A percentile compares a stretch with the other conserved stretches of the same genome.
phyloP scores from a whole-genome alignment of 257 asterid species.

The Scutellaria galericulata region DNA sequence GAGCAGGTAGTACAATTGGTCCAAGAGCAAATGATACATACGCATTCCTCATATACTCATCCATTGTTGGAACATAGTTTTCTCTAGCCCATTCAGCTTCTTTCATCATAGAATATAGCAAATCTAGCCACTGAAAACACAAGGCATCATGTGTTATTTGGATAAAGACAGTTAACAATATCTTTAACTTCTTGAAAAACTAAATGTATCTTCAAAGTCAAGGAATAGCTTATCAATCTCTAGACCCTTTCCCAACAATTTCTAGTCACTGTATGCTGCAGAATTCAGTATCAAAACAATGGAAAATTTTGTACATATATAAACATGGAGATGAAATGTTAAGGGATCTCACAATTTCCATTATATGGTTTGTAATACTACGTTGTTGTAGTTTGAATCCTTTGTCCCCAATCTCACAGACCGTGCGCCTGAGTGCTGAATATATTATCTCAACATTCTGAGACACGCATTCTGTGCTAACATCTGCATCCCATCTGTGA shows the following conservation, averaged over 20 bases:
- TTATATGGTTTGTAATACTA: slow-evolving; percentile 57
- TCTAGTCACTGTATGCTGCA: background rate
- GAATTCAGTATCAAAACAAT: background rate
- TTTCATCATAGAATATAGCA: slow-evolving; percentile 73
- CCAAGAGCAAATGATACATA: slow-evolving; percentile 86
- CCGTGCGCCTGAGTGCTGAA: slow-evolving; percentile 68
- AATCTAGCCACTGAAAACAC: slow-evolving; percentile 74
- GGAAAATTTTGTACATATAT: background rate
- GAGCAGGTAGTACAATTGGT: slow-evolving; percentile 80
- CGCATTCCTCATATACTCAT: slow-evolving; percentile 76
- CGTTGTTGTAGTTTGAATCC: slow-evolving; percentile 63
- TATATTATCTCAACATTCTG: slow-evolving; percentile 67
- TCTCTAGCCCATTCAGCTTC: slow-evolving; percentile 76
- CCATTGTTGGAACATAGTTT: slow-evolving; percentile 54
- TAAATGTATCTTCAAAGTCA: too few species aligned
- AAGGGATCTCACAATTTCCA: slow-evolving; percentile 65
- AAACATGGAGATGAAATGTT: slow-evolving; percentile 18
- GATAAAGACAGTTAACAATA: background rate
- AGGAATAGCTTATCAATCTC: too few species aligned
- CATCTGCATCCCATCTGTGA: slow-evolving; percentile 79
- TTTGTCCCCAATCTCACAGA: slow-evolving; percentile 66
- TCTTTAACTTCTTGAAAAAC: background rate
- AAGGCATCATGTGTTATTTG: slow-evolving; percentile 17
- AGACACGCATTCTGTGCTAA: slow-evolving; percentile 58
- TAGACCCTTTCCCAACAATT: too few species aligned